phyloP scores from a whole-genome alignment of 495 filamentous ascomycete genomes.

The Neurospora cerealis region DNA sequence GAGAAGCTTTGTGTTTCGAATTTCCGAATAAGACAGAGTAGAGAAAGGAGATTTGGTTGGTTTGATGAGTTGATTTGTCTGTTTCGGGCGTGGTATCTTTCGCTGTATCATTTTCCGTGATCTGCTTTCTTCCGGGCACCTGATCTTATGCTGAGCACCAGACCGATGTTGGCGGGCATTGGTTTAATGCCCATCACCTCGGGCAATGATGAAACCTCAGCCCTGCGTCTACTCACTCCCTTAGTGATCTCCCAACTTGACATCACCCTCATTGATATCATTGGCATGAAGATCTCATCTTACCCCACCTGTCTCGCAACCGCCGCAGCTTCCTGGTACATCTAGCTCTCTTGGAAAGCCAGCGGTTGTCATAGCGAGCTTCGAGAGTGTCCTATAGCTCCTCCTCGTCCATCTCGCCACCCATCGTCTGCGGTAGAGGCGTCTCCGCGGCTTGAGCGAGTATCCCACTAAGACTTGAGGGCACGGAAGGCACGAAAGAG shows the following conservation, averaged over 20 bases:
- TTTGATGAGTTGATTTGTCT: not conserved
- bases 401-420: not conserved
- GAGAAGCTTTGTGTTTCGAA: not conserved
- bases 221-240: not conserved
- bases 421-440: not conserved
- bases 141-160: too few species aligned
- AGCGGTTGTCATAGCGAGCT: not conserved
- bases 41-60: not conserved
- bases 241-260: not conserved
- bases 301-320: not conserved
- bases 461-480: not conserved
- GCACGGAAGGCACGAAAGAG: not conserved
- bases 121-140: not conserved
- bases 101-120: not conserved
- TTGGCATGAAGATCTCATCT: not conserved
- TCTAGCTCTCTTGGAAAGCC: not conserved
- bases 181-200: too few species aligned
- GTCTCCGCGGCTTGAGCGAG: not conserved
- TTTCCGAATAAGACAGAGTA: not conserved
- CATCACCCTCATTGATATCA: not conserved
- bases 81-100: not conserved
- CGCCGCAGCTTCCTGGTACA: not conserved
- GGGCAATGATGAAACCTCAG: too few species aligned
- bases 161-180: too few species aligned
- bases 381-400: not conserved